These are phyloP conservation scores for Helotiales sp. DNA, from an alignment of 2,329 filamentous ascomycete genomes.

Conservation along the genomic window DNA sequence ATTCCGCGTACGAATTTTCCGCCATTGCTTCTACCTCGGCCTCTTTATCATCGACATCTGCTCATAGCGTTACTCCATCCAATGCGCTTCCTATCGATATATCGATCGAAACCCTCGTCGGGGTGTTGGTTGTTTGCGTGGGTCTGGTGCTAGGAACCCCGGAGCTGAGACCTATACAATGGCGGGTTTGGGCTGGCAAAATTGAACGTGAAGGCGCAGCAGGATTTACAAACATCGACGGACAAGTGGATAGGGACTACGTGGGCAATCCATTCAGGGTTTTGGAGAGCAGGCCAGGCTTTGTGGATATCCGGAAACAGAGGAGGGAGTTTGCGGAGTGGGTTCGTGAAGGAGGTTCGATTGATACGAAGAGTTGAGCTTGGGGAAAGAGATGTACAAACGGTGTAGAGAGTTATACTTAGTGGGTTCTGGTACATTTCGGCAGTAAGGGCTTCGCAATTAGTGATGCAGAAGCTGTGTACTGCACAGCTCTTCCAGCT, in stretches of 20 bases:
- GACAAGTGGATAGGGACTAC: conserved; percentile 69
- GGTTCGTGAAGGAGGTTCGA: conserved; percentile 48
- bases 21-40: conserved; percentile 64
- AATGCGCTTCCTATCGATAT: conserved; percentile 76
- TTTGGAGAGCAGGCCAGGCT: conserved; percentile 79
- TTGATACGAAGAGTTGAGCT: conserved; percentile 21
- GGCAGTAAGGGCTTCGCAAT: neutral
- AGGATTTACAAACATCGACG: conserved; percentile 55
- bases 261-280: conserved; percentile 76
- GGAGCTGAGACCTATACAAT: conserved; percentile 80
- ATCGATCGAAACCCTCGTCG: conserved; percentile 78
- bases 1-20: conserved; percentile 93
- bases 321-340: conserved; percentile 77
- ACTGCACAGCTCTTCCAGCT: neutral
- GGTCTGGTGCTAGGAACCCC: conserved; percentile 80
- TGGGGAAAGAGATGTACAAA: neutral
- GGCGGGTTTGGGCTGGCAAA: conserved; percentile 79
- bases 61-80: conserved; percentile 42
- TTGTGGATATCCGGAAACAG: conserved; percentile 83
- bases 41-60: conserved; percentile 44
- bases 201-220: conserved; percentile 74
- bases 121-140: conserved; percentile 76
- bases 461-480: neutral
- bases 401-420: neutral
- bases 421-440: neutral